Evolutionary conservation across 495 filamentous ascomycete genomes (phyloP), one percentile per base, ranked within the genome.

Genomic region (Trichoderma orchidacearum): DNA sequence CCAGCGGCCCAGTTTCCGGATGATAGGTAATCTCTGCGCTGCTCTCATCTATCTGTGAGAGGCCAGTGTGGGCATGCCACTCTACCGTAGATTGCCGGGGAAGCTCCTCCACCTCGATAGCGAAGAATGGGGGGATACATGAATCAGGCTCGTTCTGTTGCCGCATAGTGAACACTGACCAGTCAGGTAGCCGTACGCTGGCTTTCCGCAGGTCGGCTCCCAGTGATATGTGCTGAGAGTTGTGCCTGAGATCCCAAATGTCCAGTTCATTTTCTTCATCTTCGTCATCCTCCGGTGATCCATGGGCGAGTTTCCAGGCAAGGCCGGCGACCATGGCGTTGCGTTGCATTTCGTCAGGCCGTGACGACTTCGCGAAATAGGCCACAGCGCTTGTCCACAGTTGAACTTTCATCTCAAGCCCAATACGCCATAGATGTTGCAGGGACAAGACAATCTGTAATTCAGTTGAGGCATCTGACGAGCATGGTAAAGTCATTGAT

Each of bases 351-450:
- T 38, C 30, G 12, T 45, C 54, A 11, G 21, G 23, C 17, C 25
- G 6, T 0, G 28, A 30, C 9, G 35, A 55, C 13, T 56, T 52
- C 0, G 76, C 72, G 34, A 95, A 72, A 63, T 85, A 96, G 2
- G 84, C 89, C 59, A 95, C 76, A 0, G 75, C 86, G 18, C 81
- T 81, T 0, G 77, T 71, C 84, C 86, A 90, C 79, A 83, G 88
- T 29, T 76, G 70, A 11, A 93, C 87, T 30, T 80, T 70, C 75
- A 84, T 85, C 11, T 81, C 83, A 28, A 71, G 68, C 1, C 86
- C 91, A 45, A 99, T 86, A 7, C 94, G 78, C 82, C 83, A 93
- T 28, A 96, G 76, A 71, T 99, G 92, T 69, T 99, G 93, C 23
- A 96, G 70, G 2, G 89, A 75, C 6, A 98, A 69, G 11, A 68